phyloP scores from a whole-genome alignment of 495 filamentous ascomycete genomes.

The Margaritispora aquatica region DNA sequence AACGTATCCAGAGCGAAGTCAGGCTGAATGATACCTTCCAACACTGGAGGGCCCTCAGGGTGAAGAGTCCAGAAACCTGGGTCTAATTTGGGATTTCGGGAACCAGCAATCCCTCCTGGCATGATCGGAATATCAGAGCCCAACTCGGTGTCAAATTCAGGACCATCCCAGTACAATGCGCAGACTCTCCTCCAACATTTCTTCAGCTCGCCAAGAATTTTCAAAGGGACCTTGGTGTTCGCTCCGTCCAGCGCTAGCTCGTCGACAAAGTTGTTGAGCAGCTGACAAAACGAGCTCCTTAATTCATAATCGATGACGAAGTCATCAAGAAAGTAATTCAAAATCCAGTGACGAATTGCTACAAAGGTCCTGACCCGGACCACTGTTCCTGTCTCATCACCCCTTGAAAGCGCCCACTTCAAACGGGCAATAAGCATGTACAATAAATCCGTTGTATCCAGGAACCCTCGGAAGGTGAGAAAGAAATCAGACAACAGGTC shows the following conservation, averaged over 20 bases:
- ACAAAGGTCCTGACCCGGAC: constrained; percentile 95
- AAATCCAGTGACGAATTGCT: constrained; percentile 92
- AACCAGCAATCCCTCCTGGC: constrained; percentile 63
- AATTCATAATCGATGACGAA: constrained; percentile 80
- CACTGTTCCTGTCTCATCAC: constrained; percentile 81
- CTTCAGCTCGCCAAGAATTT: constrained; percentile 90
- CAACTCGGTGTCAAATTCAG: constrained; percentile 49
- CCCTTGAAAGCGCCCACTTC: constrained; percentile 75
- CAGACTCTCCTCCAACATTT: constrained; percentile 96
- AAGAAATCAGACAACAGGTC: constrained; percentile 98
- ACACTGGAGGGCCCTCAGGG: constrained; percentile 31
- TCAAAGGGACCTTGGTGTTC: constrained; percentile 68
- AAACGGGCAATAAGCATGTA: constrained; percentile 78
- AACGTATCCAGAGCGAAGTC: constrained; percentile 28
- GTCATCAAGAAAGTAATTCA: constrained; percentile 97
- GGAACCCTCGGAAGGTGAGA: constrained; percentile 83
- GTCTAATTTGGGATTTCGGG: constrained; percentile 45
- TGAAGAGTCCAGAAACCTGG: constrained; percentile 38
- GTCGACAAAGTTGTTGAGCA: constrained; percentile 70
- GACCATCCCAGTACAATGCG: constrained; percentile 77
- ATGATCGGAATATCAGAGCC: constrained; percentile 62
- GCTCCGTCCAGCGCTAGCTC: constrained; percentile 37
- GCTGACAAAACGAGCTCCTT: constrained; percentile 71
- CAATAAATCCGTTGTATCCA: constrained; percentile 68
- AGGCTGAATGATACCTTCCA: constrained; percentile 33